Evolutionary conservation across 768 basidiomycete genomes (phyloP).

Genomic region (Rossbeevera mucosa): DNA sequence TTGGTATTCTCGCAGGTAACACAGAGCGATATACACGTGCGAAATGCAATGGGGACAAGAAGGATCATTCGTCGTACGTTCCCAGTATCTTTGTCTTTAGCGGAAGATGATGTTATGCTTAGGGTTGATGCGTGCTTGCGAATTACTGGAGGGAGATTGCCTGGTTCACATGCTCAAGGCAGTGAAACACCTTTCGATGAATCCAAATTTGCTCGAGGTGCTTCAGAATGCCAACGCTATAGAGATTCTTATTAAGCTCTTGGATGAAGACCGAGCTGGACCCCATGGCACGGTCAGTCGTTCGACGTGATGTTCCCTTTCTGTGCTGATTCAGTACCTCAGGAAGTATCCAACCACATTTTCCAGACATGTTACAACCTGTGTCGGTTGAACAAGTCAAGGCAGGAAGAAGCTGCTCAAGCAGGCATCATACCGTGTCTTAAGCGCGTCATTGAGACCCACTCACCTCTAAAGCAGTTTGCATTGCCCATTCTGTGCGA

Average conservation of each 20-base stretch:
- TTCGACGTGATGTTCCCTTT: background rate
- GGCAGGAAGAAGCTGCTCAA: conserved; percentile 96
- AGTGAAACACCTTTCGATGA: conserved; percentile 95
- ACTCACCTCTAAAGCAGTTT: conserved; percentile 93
- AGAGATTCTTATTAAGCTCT: conserved; percentile 80
- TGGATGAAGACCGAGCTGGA: conserved; percentile 77
- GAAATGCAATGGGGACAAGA: conserved; percentile 86
- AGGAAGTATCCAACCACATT: conserved; percentile 97
- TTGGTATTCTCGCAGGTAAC: conserved; percentile 93
- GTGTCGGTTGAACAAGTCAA: conserved; percentile 86
- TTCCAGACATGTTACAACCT: conserved; percentile 98
- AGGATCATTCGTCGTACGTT: conserved; percentile 83
- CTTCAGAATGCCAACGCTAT: conserved; percentile 95
- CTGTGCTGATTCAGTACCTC: background rate
- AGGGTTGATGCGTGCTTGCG: conserved; percentile 87
- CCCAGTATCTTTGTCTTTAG: background rate
- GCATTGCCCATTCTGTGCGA: conserved; percentile 96
- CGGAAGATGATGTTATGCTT: conserved; percentile 2
- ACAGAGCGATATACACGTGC: conserved; percentile 91
- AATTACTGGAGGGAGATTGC: conserved; percentile 81
- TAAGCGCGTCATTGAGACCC: conserved; percentile 81
- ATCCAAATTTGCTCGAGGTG: conserved; percentile 81
- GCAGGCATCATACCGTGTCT: conserved; percentile 92
- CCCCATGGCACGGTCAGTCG: conserved; percentile 71
- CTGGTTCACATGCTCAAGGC: conserved; percentile 89